Percentiles rank a stretch among this genome's conserved stretches.
Evolutionary conservation across 2,329 filamentous ascomycete species (phyloP).

Genomic region (Neurospora sp.): DNA sequence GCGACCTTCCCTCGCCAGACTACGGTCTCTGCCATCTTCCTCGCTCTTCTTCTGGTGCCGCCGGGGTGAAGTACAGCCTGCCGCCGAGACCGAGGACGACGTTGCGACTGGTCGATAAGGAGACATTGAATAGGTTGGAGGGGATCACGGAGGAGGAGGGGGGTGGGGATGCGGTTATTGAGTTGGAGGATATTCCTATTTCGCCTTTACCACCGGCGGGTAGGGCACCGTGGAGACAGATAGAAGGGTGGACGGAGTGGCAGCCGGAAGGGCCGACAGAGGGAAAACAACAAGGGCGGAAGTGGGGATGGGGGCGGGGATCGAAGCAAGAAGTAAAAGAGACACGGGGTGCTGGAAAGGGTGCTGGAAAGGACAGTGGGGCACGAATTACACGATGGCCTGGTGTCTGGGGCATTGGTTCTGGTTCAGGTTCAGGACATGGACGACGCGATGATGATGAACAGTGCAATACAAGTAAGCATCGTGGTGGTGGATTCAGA

Average conservation of each 20-base stretch:
- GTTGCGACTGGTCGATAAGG: not conserved
- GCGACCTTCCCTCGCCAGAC: not conserved
- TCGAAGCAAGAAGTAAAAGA: not conserved
- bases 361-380: too few species aligned
- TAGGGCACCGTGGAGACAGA: not conserved
- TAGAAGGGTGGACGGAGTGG: not conserved
- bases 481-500: too few species aligned
- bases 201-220: not conserved
- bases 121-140: not conserved
- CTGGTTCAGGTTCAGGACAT: too few species aligned
- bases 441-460: too few species aligned
- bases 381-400: not conserved
- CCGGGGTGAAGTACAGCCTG: not conserved
- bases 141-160: not conserved
- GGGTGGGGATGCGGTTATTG: not conserved
- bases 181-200: not conserved
- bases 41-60: not conserved
- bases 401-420: not conserved
- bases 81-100: not conserved
- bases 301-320: not conserved
- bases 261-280: too few species aligned
- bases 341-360: too few species aligned
- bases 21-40: not conserved
- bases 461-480: too few species aligned
- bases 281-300: too few species aligned